A percentile compares a stretch with the other conserved stretches of the same genome.
phyloP scores from a whole-genome alignment of 345 rosid species.

The Eucalyptus erythrocorys region DNA sequence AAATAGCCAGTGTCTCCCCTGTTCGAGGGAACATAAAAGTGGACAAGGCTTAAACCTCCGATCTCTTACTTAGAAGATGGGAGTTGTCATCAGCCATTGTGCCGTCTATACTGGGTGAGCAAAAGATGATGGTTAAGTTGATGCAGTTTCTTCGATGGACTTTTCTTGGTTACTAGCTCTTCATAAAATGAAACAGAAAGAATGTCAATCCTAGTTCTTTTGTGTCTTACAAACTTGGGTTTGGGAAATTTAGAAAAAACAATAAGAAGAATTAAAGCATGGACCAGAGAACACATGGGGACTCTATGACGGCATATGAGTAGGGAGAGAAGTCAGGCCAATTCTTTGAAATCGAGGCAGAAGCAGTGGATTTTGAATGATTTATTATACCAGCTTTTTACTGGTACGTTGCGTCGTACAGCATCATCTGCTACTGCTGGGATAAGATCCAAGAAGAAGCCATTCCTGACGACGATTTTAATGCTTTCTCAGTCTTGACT shows the following conservation, averaged over 20 bases:
- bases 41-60: accelerated
- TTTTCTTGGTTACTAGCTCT: background rate
- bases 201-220: background rate
- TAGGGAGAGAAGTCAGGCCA: background rate
- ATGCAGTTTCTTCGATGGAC: background rate
- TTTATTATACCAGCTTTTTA: background rate
- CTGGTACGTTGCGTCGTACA: background rate
- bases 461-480: background rate
- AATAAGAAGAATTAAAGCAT: accelerated
- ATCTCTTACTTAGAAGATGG: background rate
- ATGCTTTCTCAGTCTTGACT: background rate
- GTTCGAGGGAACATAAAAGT: background rate
- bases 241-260: background rate
- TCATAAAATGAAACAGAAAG: background rate
- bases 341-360: background rate
- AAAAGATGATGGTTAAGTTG: background rate
- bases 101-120: background rate
- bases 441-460: background rate
- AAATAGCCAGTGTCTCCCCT: background rate
- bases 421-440: background rate
- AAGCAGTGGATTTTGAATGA: accelerated
- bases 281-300: background rate
- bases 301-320: background rate
- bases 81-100: background rate
- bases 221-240: background rate